phyloP scores from a whole-genome alignment of 2,329 filamentous ascomycete species.

The Dactylella cylindrospora region DNA sequence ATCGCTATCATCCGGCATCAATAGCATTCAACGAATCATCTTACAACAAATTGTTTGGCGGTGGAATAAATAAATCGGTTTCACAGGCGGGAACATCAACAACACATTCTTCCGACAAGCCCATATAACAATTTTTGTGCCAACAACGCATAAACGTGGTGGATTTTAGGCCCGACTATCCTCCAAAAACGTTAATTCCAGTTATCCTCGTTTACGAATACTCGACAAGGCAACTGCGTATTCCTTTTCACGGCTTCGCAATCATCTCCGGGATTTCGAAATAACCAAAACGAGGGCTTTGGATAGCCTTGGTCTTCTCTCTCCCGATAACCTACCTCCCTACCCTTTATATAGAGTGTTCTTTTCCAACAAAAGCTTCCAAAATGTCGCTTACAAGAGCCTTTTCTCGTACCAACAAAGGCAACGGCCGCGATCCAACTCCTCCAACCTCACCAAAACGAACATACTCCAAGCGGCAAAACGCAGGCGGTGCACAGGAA shows the following conservation, averaged over 20 bases:
- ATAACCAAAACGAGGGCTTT: conserved; percentile 3
- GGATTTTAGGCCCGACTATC: no score
- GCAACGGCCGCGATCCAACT: conserved; percentile 39
- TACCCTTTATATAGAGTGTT: background rate
- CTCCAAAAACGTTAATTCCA: conserved; percentile 19
- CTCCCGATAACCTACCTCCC: background rate
- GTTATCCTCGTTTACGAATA: background rate
- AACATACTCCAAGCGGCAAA: conserved; percentile 10
- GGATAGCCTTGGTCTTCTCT: no score
- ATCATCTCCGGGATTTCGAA: background rate
- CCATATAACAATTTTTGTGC: no score
- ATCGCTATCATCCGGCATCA: no score
- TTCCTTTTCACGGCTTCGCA: background rate
- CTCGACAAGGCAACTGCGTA: conserved; percentile 32
- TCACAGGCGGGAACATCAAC: conserved; percentile 35
- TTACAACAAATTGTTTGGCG: no score
- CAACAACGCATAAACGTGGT: conserved; percentile 8
- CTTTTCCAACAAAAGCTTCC: conserved; percentile 20
- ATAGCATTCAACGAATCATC: no score
- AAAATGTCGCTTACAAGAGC: conserved; percentile 29
- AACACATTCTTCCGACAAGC: conserved; percentile 29
- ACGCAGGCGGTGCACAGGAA: conserved; percentile 6
- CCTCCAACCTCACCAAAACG: conserved; percentile 32
- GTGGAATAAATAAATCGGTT: no score
- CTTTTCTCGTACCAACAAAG: conserved; percentile 35